Evolutionary conservation across 495 filamentous ascomycete genomes (phyloP).

Genomic region (Tuber aestivum): DNA sequence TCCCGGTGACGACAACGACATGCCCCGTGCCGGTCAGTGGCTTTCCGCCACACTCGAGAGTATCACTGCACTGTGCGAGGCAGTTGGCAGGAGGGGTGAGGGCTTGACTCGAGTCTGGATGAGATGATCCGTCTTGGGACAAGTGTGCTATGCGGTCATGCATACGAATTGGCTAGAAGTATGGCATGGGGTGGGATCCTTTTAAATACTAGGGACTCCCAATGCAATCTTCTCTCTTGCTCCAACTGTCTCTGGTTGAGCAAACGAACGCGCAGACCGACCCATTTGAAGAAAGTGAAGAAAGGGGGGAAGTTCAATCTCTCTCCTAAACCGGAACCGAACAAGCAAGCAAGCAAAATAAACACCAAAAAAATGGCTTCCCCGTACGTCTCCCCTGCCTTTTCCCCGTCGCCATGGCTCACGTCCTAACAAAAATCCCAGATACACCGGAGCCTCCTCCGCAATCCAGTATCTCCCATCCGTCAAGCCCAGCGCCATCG

Average conservation of each 20-base stretch:
- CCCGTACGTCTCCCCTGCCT: conserved; percentile 17
- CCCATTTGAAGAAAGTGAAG: neutral
- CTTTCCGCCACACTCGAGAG: neutral
- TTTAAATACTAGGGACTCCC: conserved; percentile 2
- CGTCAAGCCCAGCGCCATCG: conserved; percentile 96
- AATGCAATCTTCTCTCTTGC: neutral
- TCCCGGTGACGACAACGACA: neutral
- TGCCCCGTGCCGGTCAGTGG: neutral
- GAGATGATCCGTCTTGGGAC: neutral
- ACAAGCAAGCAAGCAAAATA: neutral
- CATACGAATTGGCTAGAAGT: neutral
- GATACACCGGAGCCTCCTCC: neutral
- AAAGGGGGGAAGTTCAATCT: too few species aligned
- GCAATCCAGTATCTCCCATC: conserved; percentile 62
- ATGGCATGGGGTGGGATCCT: neutral
- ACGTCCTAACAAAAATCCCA: conserved; percentile 17
- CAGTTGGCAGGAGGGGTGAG: neutral
- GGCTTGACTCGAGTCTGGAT: neutral
- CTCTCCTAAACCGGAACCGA: neutral
- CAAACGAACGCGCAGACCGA: neutral
- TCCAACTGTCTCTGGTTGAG: neutral
- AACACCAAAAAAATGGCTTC: conserved; percentile 19
- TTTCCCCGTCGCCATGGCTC: neutral
- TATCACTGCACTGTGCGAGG: neutral
- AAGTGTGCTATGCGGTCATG: conserved; percentile 37